Evolutionary conservation across 2,329 filamentous ascomycete species (phyloP), one percentile per base, ranked within the genome.

Genomic region (Calonectria leucothoes): DNA sequence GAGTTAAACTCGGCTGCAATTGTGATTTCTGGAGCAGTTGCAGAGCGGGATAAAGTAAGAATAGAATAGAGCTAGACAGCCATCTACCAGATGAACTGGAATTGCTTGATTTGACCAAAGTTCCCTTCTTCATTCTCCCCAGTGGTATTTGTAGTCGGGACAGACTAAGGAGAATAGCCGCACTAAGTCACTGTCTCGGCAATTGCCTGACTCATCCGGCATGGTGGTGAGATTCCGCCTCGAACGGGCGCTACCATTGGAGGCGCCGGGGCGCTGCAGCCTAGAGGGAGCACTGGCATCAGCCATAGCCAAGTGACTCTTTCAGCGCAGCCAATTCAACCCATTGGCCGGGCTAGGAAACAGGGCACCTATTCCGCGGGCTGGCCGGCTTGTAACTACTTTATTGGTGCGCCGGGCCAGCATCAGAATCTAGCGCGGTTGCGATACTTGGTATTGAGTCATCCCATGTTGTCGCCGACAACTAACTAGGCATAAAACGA

Each of bases 121-220:
- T 12, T 17, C 39, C 20, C 31, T 64, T 11, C 20, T n/a, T 20
- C 59, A 20, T 48, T 11, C n/a, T 51, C 11, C 14, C 20, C 17
- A n/a, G 33, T 23, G 23, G 27, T 61, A 66, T 66, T 66, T 71
- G 51, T 66, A 71, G 25, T 37, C 20, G n/a, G n/a, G n/a, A n/a
- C n/a, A n/a, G n/a, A n/a, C n/a, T n/a, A n/a, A n/a, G n/a, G n/a
- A n/a, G n/a, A 39, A 31, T 31, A 25, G 8, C 39, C 14, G 15
- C 31, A 33, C n/a, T n/a, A 66, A 33, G 57, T 69, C 33, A 37
- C 39, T 55, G 8, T 27, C 52, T 52, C 35, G 31, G 29, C 27
- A 35, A 23, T 45, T 39, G 17, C 48, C 42, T 71, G 74, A 72
- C 67, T 74, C 71, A 76, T 51, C n/a, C 66, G 69, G 66, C 55